These are phyloP conservation scores for Lichina pygmaea DNA, from an alignment of 495 filamentous ascomycete genomes.

Conservation along the genomic window DNA sequence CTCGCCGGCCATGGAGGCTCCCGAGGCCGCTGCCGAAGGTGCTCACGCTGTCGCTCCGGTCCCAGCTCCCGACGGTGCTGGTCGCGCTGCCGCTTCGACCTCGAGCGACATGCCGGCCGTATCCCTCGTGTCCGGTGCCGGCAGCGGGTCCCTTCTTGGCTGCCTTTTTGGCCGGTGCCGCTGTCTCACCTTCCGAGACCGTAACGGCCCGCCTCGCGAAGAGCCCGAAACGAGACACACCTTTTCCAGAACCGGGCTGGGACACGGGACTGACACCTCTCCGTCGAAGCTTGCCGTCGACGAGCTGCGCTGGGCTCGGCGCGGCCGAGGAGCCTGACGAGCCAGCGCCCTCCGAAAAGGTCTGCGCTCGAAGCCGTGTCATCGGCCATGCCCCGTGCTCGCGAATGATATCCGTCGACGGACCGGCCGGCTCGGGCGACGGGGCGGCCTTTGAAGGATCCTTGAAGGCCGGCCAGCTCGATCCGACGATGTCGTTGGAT, in stretches of 20 bases:
- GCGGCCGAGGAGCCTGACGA: neutral
- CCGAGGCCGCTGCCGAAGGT: conserved; percentile 19
- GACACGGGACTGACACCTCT: neutral
- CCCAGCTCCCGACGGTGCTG: conserved; percentile 16
- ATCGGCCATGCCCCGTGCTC: neutral
- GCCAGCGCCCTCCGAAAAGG: neutral
- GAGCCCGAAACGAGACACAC: conserved; percentile 34
- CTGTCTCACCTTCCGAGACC: conserved; percentile 20
- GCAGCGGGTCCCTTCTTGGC: conserved; percentile 61
- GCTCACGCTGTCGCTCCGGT: conserved; percentile 15
- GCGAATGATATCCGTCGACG: neutral
- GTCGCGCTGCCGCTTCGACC: conserved; percentile 30
- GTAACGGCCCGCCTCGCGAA: conserved; percentile 51
- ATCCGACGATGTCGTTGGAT: neutral
- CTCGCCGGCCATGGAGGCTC: conserved; percentile 24
- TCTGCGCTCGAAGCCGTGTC: neutral
- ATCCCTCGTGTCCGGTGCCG: conserved; percentile 90
- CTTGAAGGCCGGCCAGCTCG: neutral
- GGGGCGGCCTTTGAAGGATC: neutral
- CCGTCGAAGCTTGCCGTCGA: neutral
- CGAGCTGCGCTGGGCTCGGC: neutral
- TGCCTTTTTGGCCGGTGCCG: conserved; percentile 26
- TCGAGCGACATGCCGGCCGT: conserved; percentile 43
- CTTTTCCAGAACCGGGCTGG: neutral
- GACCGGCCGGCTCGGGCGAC: neutral